Percentiles rank a stretch among this genome's conserved stretches.
phyloP scores from a whole-genome alignment of 352 stramenopile species.

The Nothophytophthora sp. region DNA sequence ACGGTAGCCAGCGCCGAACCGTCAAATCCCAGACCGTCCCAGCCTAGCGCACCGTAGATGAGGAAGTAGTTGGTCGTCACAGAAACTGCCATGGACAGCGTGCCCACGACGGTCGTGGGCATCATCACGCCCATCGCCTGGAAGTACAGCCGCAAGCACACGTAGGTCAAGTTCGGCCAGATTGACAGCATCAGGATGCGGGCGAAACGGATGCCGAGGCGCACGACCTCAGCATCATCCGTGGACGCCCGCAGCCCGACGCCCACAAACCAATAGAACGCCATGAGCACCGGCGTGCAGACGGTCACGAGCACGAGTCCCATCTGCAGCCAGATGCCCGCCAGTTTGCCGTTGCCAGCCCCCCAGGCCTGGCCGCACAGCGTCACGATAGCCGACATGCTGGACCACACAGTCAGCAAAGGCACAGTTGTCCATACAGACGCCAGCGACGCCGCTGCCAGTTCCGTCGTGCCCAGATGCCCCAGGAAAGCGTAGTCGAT shows the following conservation, averaged over 20 bases:
- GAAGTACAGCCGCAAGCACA: conserved; percentile 62
- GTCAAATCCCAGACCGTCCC: conserved; percentile 56
- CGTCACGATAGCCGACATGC: conserved; percentile 53
- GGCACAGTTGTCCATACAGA: conserved; percentile 54
- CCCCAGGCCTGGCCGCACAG: conserved; percentile 60
- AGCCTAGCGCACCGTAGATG: conserved; percentile 42
- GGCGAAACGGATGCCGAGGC: conserved; percentile 47
- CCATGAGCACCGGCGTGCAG: conserved; percentile 39
- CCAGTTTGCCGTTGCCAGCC: conserved; percentile 43
- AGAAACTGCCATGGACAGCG: conserved; percentile 49
- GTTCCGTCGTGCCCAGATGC: conserved; percentile 46
- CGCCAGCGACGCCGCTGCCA: conserved; percentile 58
- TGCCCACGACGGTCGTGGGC: conserved; percentile 49
- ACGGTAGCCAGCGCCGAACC: conserved; percentile 56
- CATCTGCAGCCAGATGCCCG: conserved; percentile 59
- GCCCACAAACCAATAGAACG: conserved; percentile 41
- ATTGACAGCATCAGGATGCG: conserved; percentile 62
- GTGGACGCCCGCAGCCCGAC: conserved; percentile 42
- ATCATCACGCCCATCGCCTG: conserved; percentile 65
- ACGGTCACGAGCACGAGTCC: conserved; percentile 36
- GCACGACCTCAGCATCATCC: conserved; percentile 43
- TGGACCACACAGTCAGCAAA: conserved; percentile 45
- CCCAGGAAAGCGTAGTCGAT: conserved; percentile 65
- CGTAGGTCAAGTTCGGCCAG: conserved; percentile 55
- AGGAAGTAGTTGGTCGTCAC: conserved; percentile 44